Evolutionary conservation across 2,329 filamentous ascomycete species (phyloP).

Genomic region (Penicillium occitanis): DNA sequence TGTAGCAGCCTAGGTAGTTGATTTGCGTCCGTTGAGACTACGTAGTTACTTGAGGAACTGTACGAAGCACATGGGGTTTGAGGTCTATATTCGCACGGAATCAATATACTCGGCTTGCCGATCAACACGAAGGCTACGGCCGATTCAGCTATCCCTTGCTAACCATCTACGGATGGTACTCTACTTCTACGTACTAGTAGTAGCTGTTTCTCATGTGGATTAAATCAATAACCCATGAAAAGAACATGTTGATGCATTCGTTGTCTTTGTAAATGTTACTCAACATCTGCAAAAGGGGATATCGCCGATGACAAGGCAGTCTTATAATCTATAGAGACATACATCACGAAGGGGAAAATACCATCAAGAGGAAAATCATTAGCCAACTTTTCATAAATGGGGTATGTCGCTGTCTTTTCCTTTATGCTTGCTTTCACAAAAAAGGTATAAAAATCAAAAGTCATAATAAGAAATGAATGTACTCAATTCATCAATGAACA

Average conservation of each 20-base stretch:
- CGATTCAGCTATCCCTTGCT: background rate
- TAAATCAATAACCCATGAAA: no score
- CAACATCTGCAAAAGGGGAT: no score
- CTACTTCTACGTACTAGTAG: no score
- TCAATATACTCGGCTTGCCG: background rate
- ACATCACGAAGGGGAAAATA: background rate
- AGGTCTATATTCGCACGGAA: background rate
- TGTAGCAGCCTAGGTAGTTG: no score
- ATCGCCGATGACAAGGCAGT: background rate
- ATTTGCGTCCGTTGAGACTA: background rate
- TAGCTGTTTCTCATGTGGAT: no score
- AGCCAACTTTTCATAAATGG: background rate
- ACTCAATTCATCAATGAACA: conserved; percentile 1
- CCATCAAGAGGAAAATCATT: background rate
- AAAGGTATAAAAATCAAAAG: background rate
- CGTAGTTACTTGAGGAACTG: background rate
- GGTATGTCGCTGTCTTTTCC: background rate
- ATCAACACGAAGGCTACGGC: background rate
- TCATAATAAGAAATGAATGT: background rate
- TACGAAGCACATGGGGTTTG: background rate
- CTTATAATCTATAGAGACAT: background rate
- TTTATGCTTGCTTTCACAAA: background rate
- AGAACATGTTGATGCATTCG: no score
- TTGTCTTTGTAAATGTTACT: no score
- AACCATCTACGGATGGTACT: no score